These are phyloP conservation scores for Blastobotrys arbuscula DNA, from an alignment of 1,139 yeast species.

Conservation along the genomic window DNA sequence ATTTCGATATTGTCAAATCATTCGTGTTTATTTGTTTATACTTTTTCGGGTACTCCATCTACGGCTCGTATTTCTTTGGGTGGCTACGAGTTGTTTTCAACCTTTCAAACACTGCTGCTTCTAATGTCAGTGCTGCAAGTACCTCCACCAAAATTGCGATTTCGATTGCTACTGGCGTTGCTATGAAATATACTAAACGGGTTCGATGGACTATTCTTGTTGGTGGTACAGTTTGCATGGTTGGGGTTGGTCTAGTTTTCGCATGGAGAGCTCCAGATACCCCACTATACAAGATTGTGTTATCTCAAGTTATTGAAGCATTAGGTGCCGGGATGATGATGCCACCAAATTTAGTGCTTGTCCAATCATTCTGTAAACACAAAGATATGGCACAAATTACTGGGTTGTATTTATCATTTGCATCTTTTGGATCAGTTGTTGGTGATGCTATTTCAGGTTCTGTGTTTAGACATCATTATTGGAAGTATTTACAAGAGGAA, in stretches of 20 bases:
- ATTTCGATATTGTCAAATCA: conserved; percentile 13
- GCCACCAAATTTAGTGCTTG: conserved; percentile 19
- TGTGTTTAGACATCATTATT: conserved; percentile 15
- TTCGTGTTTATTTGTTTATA: conserved; percentile 16
- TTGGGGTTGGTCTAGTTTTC: conserved; percentile 42
- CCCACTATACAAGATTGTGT: conserved; percentile 16
- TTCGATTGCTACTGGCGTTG: conserved; percentile 51
- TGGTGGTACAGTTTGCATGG: conserved; percentile 50
- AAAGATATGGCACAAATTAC: conserved; percentile 22
- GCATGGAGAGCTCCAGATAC: conserved; percentile 14
- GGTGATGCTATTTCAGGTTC: conserved; percentile 20
- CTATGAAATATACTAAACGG: conserved; percentile 44
- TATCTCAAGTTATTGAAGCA: conserved; percentile 20
- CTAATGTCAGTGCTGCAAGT: conserved; percentile 53
- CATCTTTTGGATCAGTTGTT: conserved; percentile 17
- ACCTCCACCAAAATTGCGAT: conserved; percentile 59
- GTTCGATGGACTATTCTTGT: conserved; percentile 53
- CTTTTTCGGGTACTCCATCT: conserved; percentile 17
- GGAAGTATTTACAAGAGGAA: conserved; percentile 11
- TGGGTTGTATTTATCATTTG: conserved; percentile 21
- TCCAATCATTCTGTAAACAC: conserved; percentile 21
- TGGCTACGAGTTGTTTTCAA: conserved; percentile 50
- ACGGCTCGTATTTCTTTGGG: conserved; percentile 17
- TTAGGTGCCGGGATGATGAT: conserved; percentile 22
- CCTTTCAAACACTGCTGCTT: conserved; percentile 53